Conservation (phyloP, 805 yeast genomes). For the Soucietia sequanensis region DNA sequence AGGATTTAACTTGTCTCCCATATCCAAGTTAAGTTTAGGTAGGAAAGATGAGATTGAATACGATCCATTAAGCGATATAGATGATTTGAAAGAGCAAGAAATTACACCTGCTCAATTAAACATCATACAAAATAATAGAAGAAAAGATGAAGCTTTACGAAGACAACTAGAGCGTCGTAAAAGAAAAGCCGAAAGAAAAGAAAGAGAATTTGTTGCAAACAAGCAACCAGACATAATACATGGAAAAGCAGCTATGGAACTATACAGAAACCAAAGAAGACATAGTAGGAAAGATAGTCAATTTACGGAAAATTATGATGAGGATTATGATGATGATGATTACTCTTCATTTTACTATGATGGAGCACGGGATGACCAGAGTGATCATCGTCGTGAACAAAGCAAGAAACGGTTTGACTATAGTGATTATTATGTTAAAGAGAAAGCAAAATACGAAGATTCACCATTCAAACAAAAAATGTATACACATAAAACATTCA, state of each 20-base stretch:
- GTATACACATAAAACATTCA: constrained; percentile 40
- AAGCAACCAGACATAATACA: neutral
- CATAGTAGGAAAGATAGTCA: neutral
- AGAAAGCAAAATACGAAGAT: constrained; percentile 33
- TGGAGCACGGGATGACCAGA: too few species aligned
- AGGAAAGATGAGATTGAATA: constrained; percentile 2
- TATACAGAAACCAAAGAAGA: neutral
- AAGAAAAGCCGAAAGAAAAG: constrained; percentile 4
- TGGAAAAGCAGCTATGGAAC: neutral
- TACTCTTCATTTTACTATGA: constrained; percentile 6
- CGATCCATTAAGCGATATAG: constrained; percentile 14
- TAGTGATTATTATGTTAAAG: constrained; percentile 35
- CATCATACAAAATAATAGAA: constrained; percentile 14
- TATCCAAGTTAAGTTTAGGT: neutral
- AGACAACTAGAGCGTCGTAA: constrained; percentile 1
- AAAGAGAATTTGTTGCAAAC: neutral
- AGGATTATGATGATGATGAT: constrained; percentile 1
- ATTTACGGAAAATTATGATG: neutral
- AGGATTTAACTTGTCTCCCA: constrained; percentile 2
- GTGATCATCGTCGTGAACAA: neutral
- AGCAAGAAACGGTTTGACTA: neutral
- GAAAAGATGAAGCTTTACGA: constrained; percentile 1
- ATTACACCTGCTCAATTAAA: constrained; percentile 41
- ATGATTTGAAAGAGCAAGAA: constrained; percentile 29
- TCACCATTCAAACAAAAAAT: constrained; percentile 32